A percentile compares a stretch with the other conserved stretches of the same genome.
Evolutionary conservation across 2,329 filamentous ascomycete genomes (phyloP).

Genomic region (Aspergillus alliaceus): DNA sequence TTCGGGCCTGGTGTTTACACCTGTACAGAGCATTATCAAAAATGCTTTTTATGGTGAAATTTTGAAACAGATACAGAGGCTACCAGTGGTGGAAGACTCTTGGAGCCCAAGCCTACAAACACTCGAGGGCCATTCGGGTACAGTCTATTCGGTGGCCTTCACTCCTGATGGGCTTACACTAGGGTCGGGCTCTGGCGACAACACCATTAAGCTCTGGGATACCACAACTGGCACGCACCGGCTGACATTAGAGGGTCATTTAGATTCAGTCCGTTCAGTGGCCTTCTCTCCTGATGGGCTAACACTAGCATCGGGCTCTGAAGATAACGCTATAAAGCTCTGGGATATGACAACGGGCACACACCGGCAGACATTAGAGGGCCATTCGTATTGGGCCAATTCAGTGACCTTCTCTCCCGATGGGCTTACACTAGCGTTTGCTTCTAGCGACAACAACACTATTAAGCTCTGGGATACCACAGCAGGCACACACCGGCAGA

Average conservation of each 20-base stretch:
- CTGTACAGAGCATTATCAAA: background rate
- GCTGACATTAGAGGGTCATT: background rate
- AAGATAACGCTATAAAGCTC: slow-evolving; percentile 9
- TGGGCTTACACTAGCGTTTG: too few species aligned
- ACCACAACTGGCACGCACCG: background rate
- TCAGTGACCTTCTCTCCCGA: too few species aligned
- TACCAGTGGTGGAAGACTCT: background rate
- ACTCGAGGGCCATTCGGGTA: background rate
- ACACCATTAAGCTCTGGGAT: too few species aligned
- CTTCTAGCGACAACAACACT: too few species aligned
- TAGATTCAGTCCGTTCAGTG: background rate
- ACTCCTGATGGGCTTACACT: slow-evolving; percentile 11
- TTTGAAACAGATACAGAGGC: background rate
- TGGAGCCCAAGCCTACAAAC: background rate
- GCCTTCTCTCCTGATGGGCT: slow-evolving; percentile 29
- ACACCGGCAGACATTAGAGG: too few species aligned
- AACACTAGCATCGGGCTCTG: slow-evolving; percentile 23
- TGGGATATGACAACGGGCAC: background rate
- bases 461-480: too few species aligned
- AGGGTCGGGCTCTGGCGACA: background rate
- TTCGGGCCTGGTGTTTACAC: background rate
- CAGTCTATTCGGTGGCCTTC: background rate
- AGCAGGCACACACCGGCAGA: too few species aligned
- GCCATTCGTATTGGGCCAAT: too few species aligned
- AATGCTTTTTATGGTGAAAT: background rate